Conservation (phyloP, 495 filamentous ascomycete species). For the Xanthoparmelia taractica region DNA sequence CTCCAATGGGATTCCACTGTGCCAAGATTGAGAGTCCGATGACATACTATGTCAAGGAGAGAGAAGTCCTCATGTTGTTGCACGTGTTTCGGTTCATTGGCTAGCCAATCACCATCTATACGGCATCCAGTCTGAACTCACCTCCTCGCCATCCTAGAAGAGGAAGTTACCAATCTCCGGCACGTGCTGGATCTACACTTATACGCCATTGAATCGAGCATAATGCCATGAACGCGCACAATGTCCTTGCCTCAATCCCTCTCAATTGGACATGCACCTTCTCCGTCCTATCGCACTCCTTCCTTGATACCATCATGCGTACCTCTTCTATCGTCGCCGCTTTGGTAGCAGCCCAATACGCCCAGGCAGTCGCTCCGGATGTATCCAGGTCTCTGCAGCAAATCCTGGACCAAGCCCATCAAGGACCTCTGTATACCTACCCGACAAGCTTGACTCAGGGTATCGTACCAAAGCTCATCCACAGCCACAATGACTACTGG, state of each 20-base stretch:
- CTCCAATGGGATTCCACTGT: too few relatives aligned
- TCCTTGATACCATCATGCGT: neutral
- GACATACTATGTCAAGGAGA: too few relatives aligned
- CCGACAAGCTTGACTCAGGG: conserved; percentile 42
- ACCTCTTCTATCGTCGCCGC: neutral
- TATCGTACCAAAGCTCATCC: conserved; percentile 33
- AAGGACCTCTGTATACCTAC: conserved; percentile 36
- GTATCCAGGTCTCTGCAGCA: conserved; percentile 34
- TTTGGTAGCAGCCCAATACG: neutral
- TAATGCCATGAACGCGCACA: neutral
- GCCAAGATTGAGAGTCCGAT: too few relatives aligned
- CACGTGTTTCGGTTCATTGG: neutral
- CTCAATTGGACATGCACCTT: neutral
- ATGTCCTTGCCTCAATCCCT: neutral
- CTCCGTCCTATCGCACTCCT: neutral
- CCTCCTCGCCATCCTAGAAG: neutral
- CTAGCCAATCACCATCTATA: neutral
- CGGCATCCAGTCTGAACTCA: neutral
- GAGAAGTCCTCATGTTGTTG: too few relatives aligned
- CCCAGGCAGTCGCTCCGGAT: conserved; percentile 4
- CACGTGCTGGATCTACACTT: neutral
- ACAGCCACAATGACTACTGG: conserved; percentile 24
- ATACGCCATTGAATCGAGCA: neutral
- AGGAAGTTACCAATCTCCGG: neutral
- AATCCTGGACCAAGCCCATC: conserved; percentile 37